Conservation (phyloP, 495 filamentous ascomycete genomes). For the Hypoxylon perforatum region DNA sequence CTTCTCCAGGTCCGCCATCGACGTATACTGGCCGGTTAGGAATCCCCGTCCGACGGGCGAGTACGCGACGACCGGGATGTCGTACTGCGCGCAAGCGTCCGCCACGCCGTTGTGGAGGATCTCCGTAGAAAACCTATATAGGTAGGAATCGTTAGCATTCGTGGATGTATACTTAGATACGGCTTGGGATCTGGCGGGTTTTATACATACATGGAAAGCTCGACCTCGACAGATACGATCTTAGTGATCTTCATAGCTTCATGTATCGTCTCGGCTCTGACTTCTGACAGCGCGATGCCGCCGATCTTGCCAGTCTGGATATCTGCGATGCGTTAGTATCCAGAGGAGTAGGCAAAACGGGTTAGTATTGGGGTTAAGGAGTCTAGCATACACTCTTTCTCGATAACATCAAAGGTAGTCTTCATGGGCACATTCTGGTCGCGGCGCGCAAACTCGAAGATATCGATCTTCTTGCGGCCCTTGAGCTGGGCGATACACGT, state of each 20-base stretch:
- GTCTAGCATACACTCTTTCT: constrained; percentile 57
- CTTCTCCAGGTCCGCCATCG: constrained; percentile 68
- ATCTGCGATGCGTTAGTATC: constrained; percentile 45
- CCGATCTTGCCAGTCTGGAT: constrained; percentile 81
- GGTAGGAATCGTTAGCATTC: constrained; percentile 69
- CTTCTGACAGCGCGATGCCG: constrained; percentile 82
- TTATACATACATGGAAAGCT: constrained; percentile 76
- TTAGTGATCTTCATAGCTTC: constrained; percentile 75
- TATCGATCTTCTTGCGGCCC: constrained; percentile 82
- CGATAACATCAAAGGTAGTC: constrained; percentile 62
- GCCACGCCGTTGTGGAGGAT: constrained; percentile 77
- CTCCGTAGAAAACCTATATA: constrained; percentile 48
- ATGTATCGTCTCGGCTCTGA: constrained; percentile 77
- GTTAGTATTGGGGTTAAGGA: background rate
- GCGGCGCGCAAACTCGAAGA: constrained; percentile 81
- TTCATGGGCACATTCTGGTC: constrained; percentile 67
- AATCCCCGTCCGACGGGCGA: constrained; percentile 41
- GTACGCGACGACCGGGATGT: constrained; percentile 78
- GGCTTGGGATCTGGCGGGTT: constrained; percentile 42
- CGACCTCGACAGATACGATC: constrained; percentile 81
- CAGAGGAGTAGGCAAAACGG: background rate
- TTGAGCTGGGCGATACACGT: constrained; percentile 70
- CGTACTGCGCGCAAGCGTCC: constrained; percentile 73
- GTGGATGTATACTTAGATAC: background rate
- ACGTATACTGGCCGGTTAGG: constrained; percentile 71